Evolutionary conservation across 306 rosid genomes (phyloP).

Genomic region (Dryas alaskensis): DNA sequence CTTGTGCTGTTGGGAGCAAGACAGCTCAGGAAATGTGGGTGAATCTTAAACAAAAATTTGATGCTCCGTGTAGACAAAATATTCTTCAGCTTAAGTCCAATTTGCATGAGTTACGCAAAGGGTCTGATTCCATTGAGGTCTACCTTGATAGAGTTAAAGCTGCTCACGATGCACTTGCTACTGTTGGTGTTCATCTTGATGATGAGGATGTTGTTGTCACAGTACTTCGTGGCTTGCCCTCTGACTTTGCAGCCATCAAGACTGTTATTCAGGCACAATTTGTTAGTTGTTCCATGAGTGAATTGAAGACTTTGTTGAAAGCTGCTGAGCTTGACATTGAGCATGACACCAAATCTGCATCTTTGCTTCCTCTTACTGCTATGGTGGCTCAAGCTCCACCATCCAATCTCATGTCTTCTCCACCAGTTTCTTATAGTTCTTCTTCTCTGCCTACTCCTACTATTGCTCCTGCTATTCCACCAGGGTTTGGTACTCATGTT

Average conservation of each 20-base stretch:
- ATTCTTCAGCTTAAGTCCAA: not conserved
- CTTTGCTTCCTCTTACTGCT: not conserved
- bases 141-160: not conserved
- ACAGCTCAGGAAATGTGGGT: not conserved
- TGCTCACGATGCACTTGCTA: not conserved
- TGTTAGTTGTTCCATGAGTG: no score
- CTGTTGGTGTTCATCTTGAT: not conserved
- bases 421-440: no score
- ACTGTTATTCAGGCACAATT: not conserved
- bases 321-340: not conserved
- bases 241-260: not conserved
- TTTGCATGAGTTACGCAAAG: not conserved
- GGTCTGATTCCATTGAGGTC: not conserved
- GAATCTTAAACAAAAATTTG: not conserved
- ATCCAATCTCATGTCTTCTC: not conserved
- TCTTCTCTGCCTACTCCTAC: no score
- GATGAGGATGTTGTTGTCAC: not conserved
- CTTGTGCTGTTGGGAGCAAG: not conserved
- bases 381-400: not conserved
- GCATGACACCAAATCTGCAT: not conserved
- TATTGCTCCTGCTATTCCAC: no score
- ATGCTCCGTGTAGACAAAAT: not conserved
- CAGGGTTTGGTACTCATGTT: no score
- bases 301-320: no score
- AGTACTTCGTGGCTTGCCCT: not conserved